Conservation (phyloP, 2,329 filamentous ascomycete genomes). For the Fusarium irregulare region DNA sequence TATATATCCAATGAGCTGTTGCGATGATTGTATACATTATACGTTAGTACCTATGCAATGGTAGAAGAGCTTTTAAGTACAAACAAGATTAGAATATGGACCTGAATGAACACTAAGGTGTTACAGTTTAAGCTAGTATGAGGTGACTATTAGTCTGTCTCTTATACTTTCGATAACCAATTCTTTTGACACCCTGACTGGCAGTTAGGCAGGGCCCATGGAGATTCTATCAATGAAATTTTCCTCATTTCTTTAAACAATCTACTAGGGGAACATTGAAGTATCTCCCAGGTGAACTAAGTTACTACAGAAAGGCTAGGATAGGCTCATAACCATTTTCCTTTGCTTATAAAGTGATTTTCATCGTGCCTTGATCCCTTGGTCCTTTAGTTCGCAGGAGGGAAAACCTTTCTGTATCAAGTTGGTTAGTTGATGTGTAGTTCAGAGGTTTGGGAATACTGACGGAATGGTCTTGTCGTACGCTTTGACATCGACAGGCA, state of each 20-base stretch:
- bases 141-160: neutral
- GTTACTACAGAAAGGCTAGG: neutral
- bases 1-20: neutral
- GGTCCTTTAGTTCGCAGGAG: slow-evolving; percentile 11
- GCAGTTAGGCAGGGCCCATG: neutral
- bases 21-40: neutral
- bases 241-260: neutral
- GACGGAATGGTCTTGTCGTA: slow-evolving; percentile 81
- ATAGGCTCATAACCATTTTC: neutral
- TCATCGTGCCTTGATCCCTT: slow-evolving; percentile 18
- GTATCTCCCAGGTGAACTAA: neutral
- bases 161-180: neutral
- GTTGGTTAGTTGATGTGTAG: neutral
- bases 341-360: neutral
- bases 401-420: slow-evolving; percentile 43
- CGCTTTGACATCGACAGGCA: slow-evolving; percentile 78
- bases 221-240: neutral
- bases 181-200: neutral
- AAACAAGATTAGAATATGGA: neutral
- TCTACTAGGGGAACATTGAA: neutral
- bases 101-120: neutral
- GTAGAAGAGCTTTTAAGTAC: neutral
- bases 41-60: neutral
- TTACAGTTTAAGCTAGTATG: neutral
- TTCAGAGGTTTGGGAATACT: slow-evolving; percentile 31